Percentiles rank a stretch among this genome's conserved stretches.
Conservation (phyloP, 306 rosid species). For the Malus asiatica region DNA sequence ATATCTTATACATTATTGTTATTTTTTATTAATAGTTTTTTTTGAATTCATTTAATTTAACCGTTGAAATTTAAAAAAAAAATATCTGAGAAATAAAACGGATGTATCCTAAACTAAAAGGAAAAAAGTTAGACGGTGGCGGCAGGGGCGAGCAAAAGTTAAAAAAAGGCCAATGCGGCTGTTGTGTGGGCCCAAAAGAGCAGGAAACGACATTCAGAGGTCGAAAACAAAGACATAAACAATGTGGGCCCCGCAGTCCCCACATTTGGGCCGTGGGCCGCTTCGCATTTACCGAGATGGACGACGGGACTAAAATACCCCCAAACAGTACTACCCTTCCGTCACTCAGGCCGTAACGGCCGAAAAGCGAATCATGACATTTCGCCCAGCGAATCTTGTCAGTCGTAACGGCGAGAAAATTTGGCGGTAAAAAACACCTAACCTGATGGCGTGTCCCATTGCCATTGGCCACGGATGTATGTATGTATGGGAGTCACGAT, state of each 20-base stretch:
- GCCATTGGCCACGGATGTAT: background rate
- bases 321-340: background rate
- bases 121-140: background rate
- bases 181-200: background rate
- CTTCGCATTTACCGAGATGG: background rate
- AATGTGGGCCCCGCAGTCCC: background rate
- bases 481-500: slow-evolving; percentile 23
- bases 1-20: too few relatives aligned
- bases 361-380: background rate
- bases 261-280: background rate
- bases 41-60: too few relatives aligned
- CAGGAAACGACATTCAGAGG: background rate
- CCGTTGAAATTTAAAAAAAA: too few relatives aligned
- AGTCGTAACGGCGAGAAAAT: slow-evolving; percentile 28
- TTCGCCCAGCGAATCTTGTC: slow-evolving; percentile 15
- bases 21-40: too few relatives aligned
- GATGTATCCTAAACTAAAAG: too few relatives aligned
- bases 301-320: background rate
- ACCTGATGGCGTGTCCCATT: background rate
- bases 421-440: slow-evolving; percentile 44
- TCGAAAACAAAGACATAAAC: background rate
- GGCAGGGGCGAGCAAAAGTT: background rate
- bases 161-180: background rate
- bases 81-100: too few relatives aligned
- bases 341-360: slow-evolving; percentile 16